Base-by-base conservation (phyloP, 192 early-diverging fungal genomes). In the Coemansia javaensis region DNA sequence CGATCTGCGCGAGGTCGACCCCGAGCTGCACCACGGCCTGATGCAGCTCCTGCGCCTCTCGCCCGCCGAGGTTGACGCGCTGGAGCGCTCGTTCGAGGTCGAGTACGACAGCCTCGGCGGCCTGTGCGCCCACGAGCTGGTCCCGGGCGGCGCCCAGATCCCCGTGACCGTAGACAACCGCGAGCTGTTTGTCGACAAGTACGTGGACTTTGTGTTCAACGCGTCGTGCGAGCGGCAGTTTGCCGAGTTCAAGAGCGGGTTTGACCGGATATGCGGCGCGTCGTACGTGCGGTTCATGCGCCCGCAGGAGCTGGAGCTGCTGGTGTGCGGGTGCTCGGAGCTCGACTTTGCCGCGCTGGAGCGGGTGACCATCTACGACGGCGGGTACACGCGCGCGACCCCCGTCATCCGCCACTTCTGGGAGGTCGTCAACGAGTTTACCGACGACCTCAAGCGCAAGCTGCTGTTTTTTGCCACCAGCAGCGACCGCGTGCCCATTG, bases 391-490 rank as follows among this genome's bases (percentile, higher is more conserved):
- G 17, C 71, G 67, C 31, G 64, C 83, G 6, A 73, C 86, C 0
- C 55, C 46, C 36, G 79, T 86, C 33, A 88, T 92, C 20, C 70
- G 74, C 78, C 59, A 81, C 57, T 93, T 97, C 55, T 97, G 93
- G 93, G 77, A 84, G 34, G 85, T 88, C 16, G 90, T 93, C 11
- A 78, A 87, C 46, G 79, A 51, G n/a, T 89, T 93, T 39, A 67
- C 79, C 6, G 81, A 89, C 24, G 90, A 91, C 40, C 81, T 90
- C 52, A 87, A 91, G 78, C 90, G 89, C 53, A 75, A 81, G 52
- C 58, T 97, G n/a, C 65, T 94, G 12, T 88, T 90, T 44, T 94
- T 97, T 76, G 82, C 86, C 3, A 96, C 93, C 7, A 90, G 92
- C 30, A 90, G 88, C 16, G 93, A 97, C 61, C 75, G 93, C 4